Evolutionary conservation across 1,284 basidiomycete genomes (phyloP).

Genomic region (Naganishia albida): DNA sequence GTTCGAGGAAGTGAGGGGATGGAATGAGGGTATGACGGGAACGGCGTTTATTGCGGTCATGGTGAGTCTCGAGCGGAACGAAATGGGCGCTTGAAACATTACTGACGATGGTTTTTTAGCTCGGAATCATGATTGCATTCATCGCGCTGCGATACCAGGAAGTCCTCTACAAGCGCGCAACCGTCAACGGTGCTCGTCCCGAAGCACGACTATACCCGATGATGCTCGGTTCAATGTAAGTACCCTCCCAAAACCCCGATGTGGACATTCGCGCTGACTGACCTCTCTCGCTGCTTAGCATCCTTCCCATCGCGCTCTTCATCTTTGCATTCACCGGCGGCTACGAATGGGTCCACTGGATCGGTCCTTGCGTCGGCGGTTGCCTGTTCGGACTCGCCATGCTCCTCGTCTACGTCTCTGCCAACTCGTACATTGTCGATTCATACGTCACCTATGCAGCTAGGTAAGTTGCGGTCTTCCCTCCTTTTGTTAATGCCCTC

Average conservation of each 20-base stretch:
- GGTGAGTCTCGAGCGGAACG: slow-evolving; percentile 27
- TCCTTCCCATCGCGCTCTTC: slow-evolving; percentile 55
- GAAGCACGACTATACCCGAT: slow-evolving; percentile 46
- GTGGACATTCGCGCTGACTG: neutral
- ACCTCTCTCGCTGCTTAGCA: slow-evolving; percentile 27
- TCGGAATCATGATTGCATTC: slow-evolving; percentile 46
- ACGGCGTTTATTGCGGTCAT: slow-evolving; percentile 50
- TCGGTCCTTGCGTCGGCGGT: slow-evolving; percentile 42
- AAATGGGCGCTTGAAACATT: neutral
- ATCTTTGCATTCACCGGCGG: slow-evolving; percentile 49
- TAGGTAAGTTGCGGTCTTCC: slow-evolving; percentile 23
- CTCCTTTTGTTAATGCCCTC: slow-evolving; percentile 35
- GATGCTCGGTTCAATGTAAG: slow-evolving; percentile 42
- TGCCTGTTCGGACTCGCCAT: slow-evolving; percentile 44
- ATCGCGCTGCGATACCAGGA: slow-evolving; percentile 45
- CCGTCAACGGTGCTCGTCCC: slow-evolving; percentile 37
- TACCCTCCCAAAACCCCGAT: neutral
- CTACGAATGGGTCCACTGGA: slow-evolving; percentile 43
- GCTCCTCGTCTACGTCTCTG: slow-evolving; percentile 50
- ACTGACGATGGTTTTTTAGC: neutral
- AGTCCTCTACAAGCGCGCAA: slow-evolving; percentile 42
- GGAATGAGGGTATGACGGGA: slow-evolving; percentile 49
- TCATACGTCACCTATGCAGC: slow-evolving; percentile 46
- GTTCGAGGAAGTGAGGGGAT: slow-evolving; percentile 51
- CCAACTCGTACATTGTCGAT: slow-evolving; percentile 50